Evolutionary conservation across 768 basidiomycete genomes (phyloP).

Genomic region (Kockovaella imperatae): DNA sequence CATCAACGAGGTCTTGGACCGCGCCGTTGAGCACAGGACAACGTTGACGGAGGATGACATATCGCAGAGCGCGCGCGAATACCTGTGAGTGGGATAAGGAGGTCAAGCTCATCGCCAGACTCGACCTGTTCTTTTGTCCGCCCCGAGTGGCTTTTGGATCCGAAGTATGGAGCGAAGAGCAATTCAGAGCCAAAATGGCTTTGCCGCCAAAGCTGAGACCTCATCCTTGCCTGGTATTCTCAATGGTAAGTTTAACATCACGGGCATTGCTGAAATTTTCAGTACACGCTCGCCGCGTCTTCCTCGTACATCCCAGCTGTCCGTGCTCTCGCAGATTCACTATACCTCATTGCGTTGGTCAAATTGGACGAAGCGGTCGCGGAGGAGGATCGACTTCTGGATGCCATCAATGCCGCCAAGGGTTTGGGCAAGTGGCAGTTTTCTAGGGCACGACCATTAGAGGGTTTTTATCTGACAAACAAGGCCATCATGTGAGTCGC

Average conservation of each 20-base stretch:
- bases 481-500: slow-evolving; percentile 9
- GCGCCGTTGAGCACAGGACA: not conserved
- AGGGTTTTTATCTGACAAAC: slow-evolving; percentile 12
- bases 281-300: slow-evolving; percentile 24
- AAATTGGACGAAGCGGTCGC: slow-evolving; percentile 19
- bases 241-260: slow-evolving; percentile 15
- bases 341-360: slow-evolving; percentile 11
- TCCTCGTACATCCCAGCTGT: slow-evolving; percentile 28
- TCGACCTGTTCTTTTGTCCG: slow-evolving; percentile 21
- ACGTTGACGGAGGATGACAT: slow-evolving; percentile 17
- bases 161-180: slow-evolving; percentile 17
- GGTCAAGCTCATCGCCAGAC: no score
- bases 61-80: slow-evolving; percentile 15
- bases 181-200: slow-evolving; percentile 15
- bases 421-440: slow-evolving; percentile 25
- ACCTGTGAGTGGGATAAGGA: slow-evolving; percentile 22
- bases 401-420: slow-evolving; percentile 20
- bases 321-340: slow-evolving; percentile 15
- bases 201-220: slow-evolving; percentile 5
- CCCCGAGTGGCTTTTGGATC: slow-evolving; percentile 13
- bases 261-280: not conserved
- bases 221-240: slow-evolving; percentile 26
- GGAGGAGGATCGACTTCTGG: slow-evolving; percentile 20
- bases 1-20: slow-evolving; percentile 4
- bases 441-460: slow-evolving; percentile 8